Conservation (phyloP, 2,329 filamentous ascomycete genomes). For the Cercospora sp. region DNA sequence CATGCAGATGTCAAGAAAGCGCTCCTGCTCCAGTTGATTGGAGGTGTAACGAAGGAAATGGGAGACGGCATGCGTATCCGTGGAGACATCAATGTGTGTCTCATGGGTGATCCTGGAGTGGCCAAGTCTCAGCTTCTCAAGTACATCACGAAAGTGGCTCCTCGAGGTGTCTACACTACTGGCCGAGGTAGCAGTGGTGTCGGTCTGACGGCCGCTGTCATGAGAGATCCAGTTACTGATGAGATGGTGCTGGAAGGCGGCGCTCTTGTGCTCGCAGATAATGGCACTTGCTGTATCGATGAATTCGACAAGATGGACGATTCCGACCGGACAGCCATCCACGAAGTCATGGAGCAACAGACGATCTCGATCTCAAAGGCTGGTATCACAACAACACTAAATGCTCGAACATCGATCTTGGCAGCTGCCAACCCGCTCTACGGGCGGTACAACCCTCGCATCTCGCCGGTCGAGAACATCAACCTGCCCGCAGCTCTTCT, state of each 20-base stretch:
- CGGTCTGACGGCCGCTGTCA: conserved; percentile 78
- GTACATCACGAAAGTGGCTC: conserved; percentile 97
- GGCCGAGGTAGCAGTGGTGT: conserved; percentile 80
- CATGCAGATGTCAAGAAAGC: conserved; percentile 98
- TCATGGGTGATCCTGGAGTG: conserved; percentile 99
- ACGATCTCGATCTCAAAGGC: conserved; percentile 87
- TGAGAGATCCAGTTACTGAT: conserved; percentile 80
- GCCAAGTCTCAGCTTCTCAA: conserved; percentile 98
- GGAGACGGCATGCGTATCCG: conserved; percentile 98
- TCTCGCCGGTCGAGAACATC: conserved; percentile 98
- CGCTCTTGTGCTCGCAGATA: conserved; percentile 76
- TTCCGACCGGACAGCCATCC: conserved; percentile 76
- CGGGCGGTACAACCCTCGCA: conserved; percentile 94
- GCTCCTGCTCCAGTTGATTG: conserved; percentile 89
- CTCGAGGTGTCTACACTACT: conserved; percentile 83
- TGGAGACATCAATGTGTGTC: conserved; percentile 96
- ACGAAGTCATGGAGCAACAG: conserved; percentile 88
- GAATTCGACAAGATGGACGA: conserved; percentile 92
- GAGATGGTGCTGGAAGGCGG: conserved; percentile 83
- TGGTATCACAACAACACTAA: conserved; percentile 93
- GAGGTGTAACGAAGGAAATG: conserved; percentile 94
- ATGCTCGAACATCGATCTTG: conserved; percentile 80
- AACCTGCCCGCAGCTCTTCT: conserved; percentile 96
- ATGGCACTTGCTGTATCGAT: conserved; percentile 83
- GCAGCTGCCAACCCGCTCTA: conserved; percentile 97